A percentile compares a stretch with the other conserved stretches of the same genome.
Evolutionary conservation across 1,284 basidiomycete genomes (phyloP).

Genomic region (Phellopilus nigrolimitatus): DNA sequence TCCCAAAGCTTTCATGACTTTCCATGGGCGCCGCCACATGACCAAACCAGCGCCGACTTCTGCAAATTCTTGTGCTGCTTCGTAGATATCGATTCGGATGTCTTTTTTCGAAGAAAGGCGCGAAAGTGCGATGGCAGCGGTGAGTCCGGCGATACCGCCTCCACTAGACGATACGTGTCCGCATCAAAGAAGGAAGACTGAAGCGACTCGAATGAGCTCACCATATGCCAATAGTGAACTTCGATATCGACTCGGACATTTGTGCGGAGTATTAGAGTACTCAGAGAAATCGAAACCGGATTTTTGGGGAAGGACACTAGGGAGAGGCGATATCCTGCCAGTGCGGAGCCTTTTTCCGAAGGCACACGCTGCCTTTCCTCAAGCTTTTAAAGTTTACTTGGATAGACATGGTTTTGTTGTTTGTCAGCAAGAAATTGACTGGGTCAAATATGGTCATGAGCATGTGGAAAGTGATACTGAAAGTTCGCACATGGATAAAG

Average conservation of each 20-base stretch:
- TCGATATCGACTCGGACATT: constrained; percentile 4
- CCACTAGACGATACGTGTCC: constrained; percentile 28
- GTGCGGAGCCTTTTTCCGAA: too few species aligned
- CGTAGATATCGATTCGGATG: constrained; percentile 37
- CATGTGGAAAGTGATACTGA: too few species aligned
- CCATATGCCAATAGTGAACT: constrained; percentile 16
- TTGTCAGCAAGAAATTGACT: too few species aligned
- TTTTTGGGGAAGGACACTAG: too few species aligned
- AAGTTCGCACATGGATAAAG: too few species aligned
- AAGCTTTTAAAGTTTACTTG: too few species aligned
- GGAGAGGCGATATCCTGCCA: too few species aligned
- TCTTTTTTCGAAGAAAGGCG: constrained; percentile 23
- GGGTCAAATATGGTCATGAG: too few species aligned
- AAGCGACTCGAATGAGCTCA: background rate
- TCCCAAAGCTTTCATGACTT: constrained; percentile 24
- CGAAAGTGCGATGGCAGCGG: constrained; percentile 34
- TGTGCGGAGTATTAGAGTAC: too few species aligned
- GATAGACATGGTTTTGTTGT: too few species aligned
- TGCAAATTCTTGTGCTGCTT: constrained; percentile 31
- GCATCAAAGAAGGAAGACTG: background rate
- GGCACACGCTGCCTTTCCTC: too few species aligned
- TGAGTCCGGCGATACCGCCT: constrained; percentile 38
- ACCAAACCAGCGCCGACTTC: constrained; percentile 39
- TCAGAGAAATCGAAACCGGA: too few species aligned
- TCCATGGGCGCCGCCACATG: constrained; percentile 27